Conservation (phyloP, 2,329 filamentous ascomycete genomes). For the Penicillium corylophilum region DNA sequence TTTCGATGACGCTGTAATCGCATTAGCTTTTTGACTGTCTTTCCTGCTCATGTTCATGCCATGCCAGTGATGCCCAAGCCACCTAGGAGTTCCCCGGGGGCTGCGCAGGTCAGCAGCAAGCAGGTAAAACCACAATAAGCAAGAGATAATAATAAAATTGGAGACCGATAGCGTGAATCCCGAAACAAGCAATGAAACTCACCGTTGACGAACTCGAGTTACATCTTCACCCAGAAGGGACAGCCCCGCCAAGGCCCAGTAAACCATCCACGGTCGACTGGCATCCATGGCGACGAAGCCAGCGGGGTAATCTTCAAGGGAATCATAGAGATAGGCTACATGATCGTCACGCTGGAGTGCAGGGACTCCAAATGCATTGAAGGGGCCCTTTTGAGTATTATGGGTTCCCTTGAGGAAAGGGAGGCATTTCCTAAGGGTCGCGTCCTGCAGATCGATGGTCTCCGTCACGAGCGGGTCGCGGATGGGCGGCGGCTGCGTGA, state of each 20-base stretch:
- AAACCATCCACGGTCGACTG: slow-evolving; percentile 88
- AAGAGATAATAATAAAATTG: neutral
- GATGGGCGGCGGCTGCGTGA: slow-evolving; percentile 57
- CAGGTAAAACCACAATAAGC: neutral
- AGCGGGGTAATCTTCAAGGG: slow-evolving; percentile 62
- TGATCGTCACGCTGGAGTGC: slow-evolving; percentile 65
- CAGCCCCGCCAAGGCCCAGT: slow-evolving; percentile 82
- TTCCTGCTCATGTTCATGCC: neutral
- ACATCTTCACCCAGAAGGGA: slow-evolving; percentile 73
- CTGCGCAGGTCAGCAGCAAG: neutral
- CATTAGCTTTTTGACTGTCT: slow-evolving; percentile 4
- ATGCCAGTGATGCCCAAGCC: neutral
- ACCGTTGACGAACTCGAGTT: slow-evolving; percentile 62
- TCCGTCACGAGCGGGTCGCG: slow-evolving; percentile 65
- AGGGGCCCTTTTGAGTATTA: slow-evolving; percentile 51
- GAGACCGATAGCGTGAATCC: neutral
- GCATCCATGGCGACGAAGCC: slow-evolving; percentile 76
- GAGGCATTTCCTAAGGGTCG: slow-evolving; percentile 67
- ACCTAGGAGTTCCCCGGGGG: neutral
- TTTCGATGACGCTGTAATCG: slow-evolving; percentile 60
- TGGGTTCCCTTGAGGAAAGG: slow-evolving; percentile 60
- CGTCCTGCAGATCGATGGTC: slow-evolving; percentile 66
- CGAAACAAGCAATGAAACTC: slow-evolving; percentile 26
- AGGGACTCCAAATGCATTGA: slow-evolving; percentile 73
- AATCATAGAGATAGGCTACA: slow-evolving; percentile 48